Evolutionary conservation across 1,139 yeast species (phyloP).

Genomic region (Diutina catenulata): DNA sequence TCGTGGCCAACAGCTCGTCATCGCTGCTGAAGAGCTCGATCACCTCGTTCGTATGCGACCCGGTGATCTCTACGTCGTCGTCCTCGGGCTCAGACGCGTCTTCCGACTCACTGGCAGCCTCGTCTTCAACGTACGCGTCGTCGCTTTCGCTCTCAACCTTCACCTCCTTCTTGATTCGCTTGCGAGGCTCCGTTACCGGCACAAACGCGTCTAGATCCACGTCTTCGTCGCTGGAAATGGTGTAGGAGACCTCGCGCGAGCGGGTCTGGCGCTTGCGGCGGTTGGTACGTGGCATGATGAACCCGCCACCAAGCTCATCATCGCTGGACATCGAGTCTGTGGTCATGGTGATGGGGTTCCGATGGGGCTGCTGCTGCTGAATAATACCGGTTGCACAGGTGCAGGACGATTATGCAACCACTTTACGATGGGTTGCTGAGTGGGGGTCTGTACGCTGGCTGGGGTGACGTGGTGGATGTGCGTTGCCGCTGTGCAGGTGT

Average conservation of each 20-base stretch:
- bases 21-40: constrained; percentile 3
- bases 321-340: too few species aligned
- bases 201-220: constrained; percentile 12
- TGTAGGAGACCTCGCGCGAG: constrained; percentile 13
- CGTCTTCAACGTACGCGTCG: constrained; percentile 7
- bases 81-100: constrained; percentile 6
- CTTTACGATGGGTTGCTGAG: too few species aligned
- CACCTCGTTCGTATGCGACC: too few species aligned
- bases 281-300: not conserved
- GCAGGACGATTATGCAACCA: too few species aligned
- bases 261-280: not conserved
- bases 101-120: constrained; percentile 6
- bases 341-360: too few species aligned
- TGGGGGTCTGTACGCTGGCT: too few species aligned
- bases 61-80: constrained; percentile 7
- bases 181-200: constrained; percentile 7
- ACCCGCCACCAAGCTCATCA: constrained; percentile 4
- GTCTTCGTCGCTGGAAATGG: constrained; percentile 15
- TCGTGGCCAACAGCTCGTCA: constrained; percentile 2
- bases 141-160: constrained; percentile 6
- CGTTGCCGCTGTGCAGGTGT: too few species aligned
- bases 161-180: constrained; percentile 8
- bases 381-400: too few species aligned
- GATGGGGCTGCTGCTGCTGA: too few species aligned
- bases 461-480: too few species aligned